Conservation (phyloP, 495 filamentous ascomycete genomes). For the Penicillium taxi region DNA sequence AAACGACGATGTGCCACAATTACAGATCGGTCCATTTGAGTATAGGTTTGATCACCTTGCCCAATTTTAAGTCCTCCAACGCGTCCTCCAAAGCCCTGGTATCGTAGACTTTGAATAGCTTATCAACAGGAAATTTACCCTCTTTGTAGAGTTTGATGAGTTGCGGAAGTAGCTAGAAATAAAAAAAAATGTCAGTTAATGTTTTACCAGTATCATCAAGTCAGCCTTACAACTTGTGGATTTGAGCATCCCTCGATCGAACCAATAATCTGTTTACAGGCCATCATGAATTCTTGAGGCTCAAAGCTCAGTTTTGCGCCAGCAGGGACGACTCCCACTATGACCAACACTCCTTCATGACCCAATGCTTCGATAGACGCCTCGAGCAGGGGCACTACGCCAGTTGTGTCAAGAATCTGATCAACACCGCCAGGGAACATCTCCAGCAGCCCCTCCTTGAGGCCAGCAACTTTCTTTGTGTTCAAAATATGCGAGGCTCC, state of each 20-base stretch:
- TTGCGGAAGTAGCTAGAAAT: constrained; percentile 19
- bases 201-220: no score
- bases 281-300: constrained; percentile 19
- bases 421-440: constrained; percentile 27
- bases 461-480: constrained; percentile 15
- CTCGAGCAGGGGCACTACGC: constrained; percentile 25
- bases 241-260: constrained; percentile 22
- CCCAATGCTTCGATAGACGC: constrained; percentile 26
- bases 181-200: background rate
- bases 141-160: constrained; percentile 30
- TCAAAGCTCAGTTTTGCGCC: constrained; percentile 24
- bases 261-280: constrained; percentile 23
- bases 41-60: constrained; percentile 22
- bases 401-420: constrained; percentile 37
- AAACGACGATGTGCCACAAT: no score
- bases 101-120: constrained; percentile 27
- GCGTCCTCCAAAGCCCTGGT: constrained; percentile 21
- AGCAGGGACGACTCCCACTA: constrained; percentile 35
- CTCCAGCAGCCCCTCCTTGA: constrained; percentile 18
- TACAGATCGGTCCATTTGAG: constrained; percentile 18
- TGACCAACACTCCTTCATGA: constrained; percentile 30
- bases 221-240: constrained; percentile 22
- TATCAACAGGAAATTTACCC: constrained; percentile 37
- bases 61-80: constrained; percentile 27
- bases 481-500: constrained; percentile 39